Percentiles rank a stretch among this genome's conserved stretches.
Evolutionary conservation across 495 filamentous ascomycete species (phyloP).

Genomic region (Clohesyomyces aquaticus): DNA sequence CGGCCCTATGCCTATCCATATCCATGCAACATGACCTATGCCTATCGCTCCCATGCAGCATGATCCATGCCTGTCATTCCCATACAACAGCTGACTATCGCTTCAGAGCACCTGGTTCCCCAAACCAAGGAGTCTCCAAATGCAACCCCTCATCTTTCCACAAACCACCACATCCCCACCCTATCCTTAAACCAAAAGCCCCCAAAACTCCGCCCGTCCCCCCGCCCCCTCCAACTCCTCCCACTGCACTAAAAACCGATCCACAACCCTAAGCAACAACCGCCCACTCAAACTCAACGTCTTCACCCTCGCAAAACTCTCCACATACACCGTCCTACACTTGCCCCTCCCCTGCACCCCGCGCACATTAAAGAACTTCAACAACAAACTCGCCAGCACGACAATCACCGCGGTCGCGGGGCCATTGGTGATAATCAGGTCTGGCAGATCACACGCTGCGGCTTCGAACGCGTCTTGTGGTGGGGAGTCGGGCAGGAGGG

Average conservation of each 20-base stretch:
- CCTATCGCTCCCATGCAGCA: too few species aligned
- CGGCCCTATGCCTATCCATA: too few species aligned
- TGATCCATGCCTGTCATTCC: too few species aligned
- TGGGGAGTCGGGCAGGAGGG: slow-evolving; percentile 44
- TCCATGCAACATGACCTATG: too few species aligned
- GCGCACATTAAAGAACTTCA: slow-evolving; percentile 63
- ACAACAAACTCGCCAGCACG: slow-evolving; percentile 65
- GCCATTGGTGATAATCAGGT: slow-evolving; percentile 84
- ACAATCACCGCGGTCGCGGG: slow-evolving; percentile 85
- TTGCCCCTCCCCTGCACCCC: slow-evolving; percentile 49
- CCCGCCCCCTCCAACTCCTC: slow-evolving; percentile 53
- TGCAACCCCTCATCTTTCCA: too few species aligned
- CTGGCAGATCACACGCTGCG: slow-evolving; percentile 53
- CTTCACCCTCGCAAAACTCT: slow-evolving; percentile 85
- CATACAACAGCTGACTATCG: too few species aligned
- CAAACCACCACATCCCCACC: too few species aligned
- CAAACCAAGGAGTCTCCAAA: too few species aligned
- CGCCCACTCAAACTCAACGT: slow-evolving; percentile 79
- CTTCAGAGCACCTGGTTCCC: too few species aligned
- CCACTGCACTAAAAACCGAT: slow-evolving; percentile 81
- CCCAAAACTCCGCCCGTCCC: slow-evolving; percentile 45
- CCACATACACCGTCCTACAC: slow-evolving; percentile 79
- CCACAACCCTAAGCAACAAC: slow-evolving; percentile 65
- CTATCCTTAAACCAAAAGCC: slow-evolving; percentile 43
- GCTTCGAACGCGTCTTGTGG: slow-evolving; percentile 12